These are phyloP conservation scores for Oryza brachyantha DNA, from an alignment of 176 grass and related monocot species.

Conservation along the genomic window DNA sequence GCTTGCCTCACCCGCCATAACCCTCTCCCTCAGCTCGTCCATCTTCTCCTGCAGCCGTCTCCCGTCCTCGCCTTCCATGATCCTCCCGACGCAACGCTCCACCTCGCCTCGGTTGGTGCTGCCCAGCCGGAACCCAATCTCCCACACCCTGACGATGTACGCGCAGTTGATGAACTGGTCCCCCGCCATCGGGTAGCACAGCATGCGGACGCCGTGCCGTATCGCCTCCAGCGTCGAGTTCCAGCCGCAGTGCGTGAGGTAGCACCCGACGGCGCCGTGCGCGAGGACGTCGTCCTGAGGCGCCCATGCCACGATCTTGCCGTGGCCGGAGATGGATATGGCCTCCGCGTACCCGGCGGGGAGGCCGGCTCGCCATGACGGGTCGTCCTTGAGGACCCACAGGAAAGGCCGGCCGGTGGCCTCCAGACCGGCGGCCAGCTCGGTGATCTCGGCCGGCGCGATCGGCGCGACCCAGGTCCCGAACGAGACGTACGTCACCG, in stretches of 20 bases:
- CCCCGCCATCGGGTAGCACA: conserved; percentile 71
- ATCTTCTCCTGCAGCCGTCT: conserved; percentile 43
- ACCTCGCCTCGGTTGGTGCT: conserved; percentile 1
- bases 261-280: conserved; percentile 59
- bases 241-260: conserved; percentile 90
- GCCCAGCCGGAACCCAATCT: conserved; percentile 44
- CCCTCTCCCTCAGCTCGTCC: conserved; percentile 35
- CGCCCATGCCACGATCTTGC: conserved; percentile 74
- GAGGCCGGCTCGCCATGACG: conserved; percentile 56
- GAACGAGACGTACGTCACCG: conserved; percentile 77
- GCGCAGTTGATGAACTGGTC: conserved; percentile 85
- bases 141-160: conserved; percentile 69
- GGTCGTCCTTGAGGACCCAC: conserved; percentile 65
- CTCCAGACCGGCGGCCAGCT: conserved; percentile 52
- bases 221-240: conserved; percentile 89
- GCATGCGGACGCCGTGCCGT: conserved; percentile 43
- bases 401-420: conserved; percentile 60
- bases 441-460: conserved; percentile 37
- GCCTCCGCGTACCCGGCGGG: conserved; percentile 28
- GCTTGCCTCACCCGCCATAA: conserved; percentile 35
- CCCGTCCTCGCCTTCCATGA: conserved; percentile 58
- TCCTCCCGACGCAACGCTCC: conserved; percentile 38
- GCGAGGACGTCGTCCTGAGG: conserved; percentile 68
- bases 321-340: conserved; percentile 16
- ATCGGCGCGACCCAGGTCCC: conserved; percentile 78